Evolutionary conservation across 192 early-diverging fungal genomes (phyloP), one percentile per base, ranked within the genome.

Genomic region (Rhizoclosmatium sp.): DNA sequence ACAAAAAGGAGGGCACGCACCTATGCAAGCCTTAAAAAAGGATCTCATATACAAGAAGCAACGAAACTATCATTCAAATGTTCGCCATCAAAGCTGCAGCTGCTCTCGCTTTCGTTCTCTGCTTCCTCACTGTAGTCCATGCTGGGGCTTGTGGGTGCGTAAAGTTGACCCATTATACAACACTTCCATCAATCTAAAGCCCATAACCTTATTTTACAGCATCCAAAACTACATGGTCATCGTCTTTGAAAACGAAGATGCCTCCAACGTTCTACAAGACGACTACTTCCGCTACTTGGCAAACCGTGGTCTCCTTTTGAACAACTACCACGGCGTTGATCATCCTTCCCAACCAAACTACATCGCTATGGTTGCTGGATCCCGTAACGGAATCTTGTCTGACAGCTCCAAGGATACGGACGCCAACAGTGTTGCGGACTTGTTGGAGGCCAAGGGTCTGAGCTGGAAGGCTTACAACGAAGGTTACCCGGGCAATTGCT

Each of bases 301-400:
- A 23, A 19, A 51, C 23, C 75, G 90, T 61, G 91, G 90, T 3
- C 75, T 82, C 46, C 67, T 87, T 12, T 67, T 91, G n/a, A 86
- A 87, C 78, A 88, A 92, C 85, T 91, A 87, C 84, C 54, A 85
- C 40, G 91, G 77, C 47, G 69, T 86, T 56, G 62, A 79, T 41
- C 91, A 92, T 74, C 92, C 92, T 14, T 92, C 90, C 51, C 87
- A 94, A 76, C 91, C 91, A 70, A 94, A 94, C 84, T 94, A 94
- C 82, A 77, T 93, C 71, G 90, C 89, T 42, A 84, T 90, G 48
- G 85, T 86, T 41, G 61, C 75, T 39, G 89, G 89, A 44, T 80
- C 75, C 71, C 81, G 78, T 62, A 78, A 82, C 66, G 89, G 89
- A 0, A 31, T 31, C 31, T 31, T 31, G 31, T 31, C 31, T 31